Base-by-base conservation (phyloP, 139 green algal species). In the Chlamydomonas sphaeroides region DNA sequence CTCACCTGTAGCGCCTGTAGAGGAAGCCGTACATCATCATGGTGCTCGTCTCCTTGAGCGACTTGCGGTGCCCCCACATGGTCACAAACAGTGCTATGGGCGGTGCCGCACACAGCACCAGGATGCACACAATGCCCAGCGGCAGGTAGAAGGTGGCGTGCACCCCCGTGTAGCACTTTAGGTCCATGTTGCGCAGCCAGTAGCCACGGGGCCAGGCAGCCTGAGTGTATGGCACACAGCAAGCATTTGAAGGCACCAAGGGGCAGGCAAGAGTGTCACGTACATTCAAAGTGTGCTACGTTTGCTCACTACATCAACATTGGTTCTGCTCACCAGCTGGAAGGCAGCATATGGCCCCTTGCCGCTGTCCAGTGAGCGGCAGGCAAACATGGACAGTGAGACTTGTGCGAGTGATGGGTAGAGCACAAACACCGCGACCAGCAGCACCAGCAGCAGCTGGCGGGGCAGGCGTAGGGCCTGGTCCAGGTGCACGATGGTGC, bases 131-230 rank as follows among this genome's bases (percentile, higher is more conserved):
- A 2, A 69, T 15, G 2, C 63, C 63, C 17, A 69, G 4, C 18
- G 63, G 63, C 33, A 69, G 33, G 63, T 69, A 69, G 33, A 48
- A 8, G 7, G 3, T 3, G 33, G 48, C 33, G 63, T 69, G 63
- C 6, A 18, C 4, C 4, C 33, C 33, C 33, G 63, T 69, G 63
- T 69, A 69, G 33, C 33, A 69, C 33, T 42, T 33, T 8, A 28
- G 33, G 26, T 69, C 3, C 63, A 69, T 69, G 63, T 69, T 30
- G 11, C 63, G 63, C 33, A 69, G 33, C 63, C 63, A 69, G 63
- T 69, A 69, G 33, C 63, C 63, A 33, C 48, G 48, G 6, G 33
- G 6, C 63, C 63, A 69, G 10, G 63, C 28, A 33, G 63, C n/a
- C n/a, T n/a, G n/a, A 32, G n/a, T n/a, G n/a, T n/a, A n/a, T n/a